phyloP scores from a whole-genome alignment of 164 flowering plant genomes.

The Annona squamosa region DNA sequence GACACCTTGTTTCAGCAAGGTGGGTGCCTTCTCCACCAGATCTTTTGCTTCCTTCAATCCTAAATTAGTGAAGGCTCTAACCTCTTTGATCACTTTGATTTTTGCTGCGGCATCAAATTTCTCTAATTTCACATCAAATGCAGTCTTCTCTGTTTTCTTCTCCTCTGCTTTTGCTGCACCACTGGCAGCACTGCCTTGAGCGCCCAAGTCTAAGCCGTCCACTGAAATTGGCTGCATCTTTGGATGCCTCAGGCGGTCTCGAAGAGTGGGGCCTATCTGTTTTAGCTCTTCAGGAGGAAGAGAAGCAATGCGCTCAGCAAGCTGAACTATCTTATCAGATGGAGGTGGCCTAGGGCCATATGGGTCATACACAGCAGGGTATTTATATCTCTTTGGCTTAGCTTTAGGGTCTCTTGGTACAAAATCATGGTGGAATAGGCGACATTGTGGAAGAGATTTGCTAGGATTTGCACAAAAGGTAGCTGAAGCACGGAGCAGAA shows the following conservation, averaged over 20 bases:
- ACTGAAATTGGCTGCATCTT: conserved; percentile 45
- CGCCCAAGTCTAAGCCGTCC: conserved; percentile 55
- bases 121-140: conserved; percentile 79
- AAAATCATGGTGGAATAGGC: conserved; percentile 53
- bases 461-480: conserved; percentile 18
- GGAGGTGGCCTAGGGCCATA: conserved; percentile 84
- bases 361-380: conserved; percentile 67
- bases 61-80: conserved; percentile 58
- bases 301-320: conserved; percentile 69
- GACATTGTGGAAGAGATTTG: conserved; percentile 27
- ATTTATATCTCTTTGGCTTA: conserved; percentile 62
- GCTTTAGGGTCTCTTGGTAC: conserved; percentile 60
- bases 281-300: conserved; percentile 58
- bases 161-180: conserved; percentile 44
- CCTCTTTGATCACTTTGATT: conserved; percentile 87
- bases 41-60: conserved; percentile 91
- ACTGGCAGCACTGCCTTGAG: conserved; percentile 33
- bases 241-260: conserved; percentile 46
- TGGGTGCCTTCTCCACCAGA: conserved; percentile 75
- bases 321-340: conserved; percentile 56
- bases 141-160: conserved; percentile 69
- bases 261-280: conserved; percentile 52
- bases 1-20: conserved; percentile 61
- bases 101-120: conserved; percentile 74
- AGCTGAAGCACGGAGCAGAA: conserved; percentile 18